Base-by-base conservation (phyloP, 2,329 filamentous ascomycete species). In the Aureobasidium mangrovei region DNA sequence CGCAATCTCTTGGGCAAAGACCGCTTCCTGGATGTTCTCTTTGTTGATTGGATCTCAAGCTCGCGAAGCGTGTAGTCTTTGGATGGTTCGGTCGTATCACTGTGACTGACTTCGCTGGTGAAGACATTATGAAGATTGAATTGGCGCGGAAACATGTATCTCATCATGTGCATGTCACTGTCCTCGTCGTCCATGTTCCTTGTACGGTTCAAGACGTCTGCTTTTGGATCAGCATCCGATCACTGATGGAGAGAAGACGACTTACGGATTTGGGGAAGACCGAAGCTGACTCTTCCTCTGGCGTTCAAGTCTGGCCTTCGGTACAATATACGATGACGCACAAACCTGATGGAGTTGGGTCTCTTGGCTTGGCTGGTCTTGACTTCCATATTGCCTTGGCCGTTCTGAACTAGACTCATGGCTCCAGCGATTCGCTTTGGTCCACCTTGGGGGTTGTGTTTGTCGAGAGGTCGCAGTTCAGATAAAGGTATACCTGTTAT, bases 121-220 rank as follows among this genome's bases (percentile, higher is more conserved):
- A 97, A 96, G n/a, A 86, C 89, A 68, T 97, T 98, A 65, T 95
- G 89, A 3, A 98, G 73, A 10, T 82, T 81, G 64, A 95, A 97
- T 64, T 97, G 91, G 8, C 85, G 79, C 32, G 93, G 93, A 62
- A 98, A 98, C 1, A 98, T 83, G 68, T 97, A 91, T 75, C 91
- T 93, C 79, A 95, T 81, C 24, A 95, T 70, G 61, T 86, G 87
- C 8, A 82, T 64, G 0, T 83, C 86, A 58, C 85, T 78, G 9
- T 69, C 64, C 1, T 73, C 63, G 61, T 79, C 72, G 36, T 71
- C 58, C 39, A 68, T 57, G 62, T 77, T 63, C 35, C 77, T 70
- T 59, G 78, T 86, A 26, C 89, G 82, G 64, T 93, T 95, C 27
- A 97, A 69, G 2, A 91, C 82, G 72, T 96, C 88, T 94, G 64